Conservation (phyloP, 2,329 filamentous ascomycete species). For the Tolypocladium pustulatum region DNA sequence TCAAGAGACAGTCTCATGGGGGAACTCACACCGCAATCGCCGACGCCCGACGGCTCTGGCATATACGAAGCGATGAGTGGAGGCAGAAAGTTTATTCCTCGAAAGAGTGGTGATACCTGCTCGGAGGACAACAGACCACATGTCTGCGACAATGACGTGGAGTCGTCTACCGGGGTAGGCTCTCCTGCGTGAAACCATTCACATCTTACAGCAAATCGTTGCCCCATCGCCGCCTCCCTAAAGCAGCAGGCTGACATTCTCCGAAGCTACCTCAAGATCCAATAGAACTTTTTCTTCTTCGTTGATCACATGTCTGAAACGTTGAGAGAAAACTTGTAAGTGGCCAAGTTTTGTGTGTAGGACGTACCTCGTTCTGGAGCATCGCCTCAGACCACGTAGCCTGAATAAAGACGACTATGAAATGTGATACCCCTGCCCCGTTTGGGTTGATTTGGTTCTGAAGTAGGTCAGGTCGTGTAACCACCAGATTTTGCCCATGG, state of each 20-base stretch:
- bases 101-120: conserved; percentile 12
- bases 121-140: conserved; percentile 23
- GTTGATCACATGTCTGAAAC: no score
- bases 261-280: background rate
- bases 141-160: conserved; percentile 16
- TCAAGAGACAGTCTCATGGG: conserved; percentile 12
- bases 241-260: no score
- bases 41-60: conserved; percentile 7
- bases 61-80: conserved; percentile 15
- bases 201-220: background rate
- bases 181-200: background rate
- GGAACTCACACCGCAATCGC: conserved; percentile 8
- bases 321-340: no score
- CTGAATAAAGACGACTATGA: background rate
- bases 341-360: background rate
- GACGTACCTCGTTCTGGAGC: background rate
- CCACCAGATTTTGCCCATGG: no score
- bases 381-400: background rate
- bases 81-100: conserved; percentile 4
- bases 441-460: no score
- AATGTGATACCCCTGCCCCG: no score
- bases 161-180: background rate
- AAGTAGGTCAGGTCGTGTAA: no score
- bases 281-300: background rate
- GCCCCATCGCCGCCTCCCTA: background rate